Evolutionary conservation across 768 basidiomycete genomes (phyloP).

Genomic region (Mycena pura): DNA sequence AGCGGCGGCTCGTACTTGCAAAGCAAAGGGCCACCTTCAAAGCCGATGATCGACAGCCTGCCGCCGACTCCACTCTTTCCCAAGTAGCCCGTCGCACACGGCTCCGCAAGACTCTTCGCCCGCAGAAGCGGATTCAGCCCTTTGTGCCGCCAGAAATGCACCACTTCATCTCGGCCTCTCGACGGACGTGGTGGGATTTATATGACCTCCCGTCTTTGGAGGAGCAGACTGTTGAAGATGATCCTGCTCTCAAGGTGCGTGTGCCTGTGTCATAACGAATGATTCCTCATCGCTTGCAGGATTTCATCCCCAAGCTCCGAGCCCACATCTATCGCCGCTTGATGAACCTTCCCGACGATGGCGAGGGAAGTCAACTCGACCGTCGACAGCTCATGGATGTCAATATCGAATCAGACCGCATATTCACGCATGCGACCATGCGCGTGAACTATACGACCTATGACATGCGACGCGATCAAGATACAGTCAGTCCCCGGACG

Average conservation of each 20-base stretch:
- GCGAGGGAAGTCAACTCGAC: not conserved
- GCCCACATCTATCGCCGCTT: not conserved
- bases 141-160: no score
- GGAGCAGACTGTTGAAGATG: not conserved
- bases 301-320: not conserved
- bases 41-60: no score
- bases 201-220: no score
- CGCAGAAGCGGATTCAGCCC: no score
- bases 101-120: no score
- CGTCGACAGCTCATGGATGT: conserved; percentile 2
- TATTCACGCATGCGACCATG: not conserved
- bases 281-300: not conserved
- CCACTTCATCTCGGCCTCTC: not conserved
- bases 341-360: not conserved
- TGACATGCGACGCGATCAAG: not conserved
- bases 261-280: no score
- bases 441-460: conserved; percentile 7
- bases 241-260: not conserved
- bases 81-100: no score
- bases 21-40: not conserved
- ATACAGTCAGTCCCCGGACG: not conserved
- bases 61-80: no score
- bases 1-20: not conserved
- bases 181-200: not conserved
- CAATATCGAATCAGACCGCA: not conserved